Percentiles rank a stretch among this genome's conserved stretches.
Evolutionary conservation across 2,329 filamentous ascomycete species (phyloP).

Genomic region (Fusarium albidum): DNA sequence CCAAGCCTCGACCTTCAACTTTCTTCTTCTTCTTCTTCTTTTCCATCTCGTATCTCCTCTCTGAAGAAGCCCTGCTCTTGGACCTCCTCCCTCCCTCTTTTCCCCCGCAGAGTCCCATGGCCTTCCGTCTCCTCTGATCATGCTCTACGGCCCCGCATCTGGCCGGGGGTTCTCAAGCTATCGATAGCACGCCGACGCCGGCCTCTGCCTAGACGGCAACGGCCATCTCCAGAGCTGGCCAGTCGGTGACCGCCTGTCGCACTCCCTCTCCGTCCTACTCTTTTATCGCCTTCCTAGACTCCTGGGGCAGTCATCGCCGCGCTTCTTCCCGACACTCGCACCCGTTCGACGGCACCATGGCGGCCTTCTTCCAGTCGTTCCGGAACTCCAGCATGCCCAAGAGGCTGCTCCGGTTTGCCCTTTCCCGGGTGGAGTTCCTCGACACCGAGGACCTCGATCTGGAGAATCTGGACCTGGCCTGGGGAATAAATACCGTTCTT

Average conservation of each 20-base stretch:
- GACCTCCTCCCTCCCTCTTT: neutral
- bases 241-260: conserved; percentile 10
- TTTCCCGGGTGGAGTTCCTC: conserved; percentile 84
- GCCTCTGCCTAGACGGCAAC: conserved; percentile 34
- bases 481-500: conserved; percentile 82
- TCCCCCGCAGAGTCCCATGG: conserved; percentile 27
- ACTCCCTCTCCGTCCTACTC: conserved; percentile 8
- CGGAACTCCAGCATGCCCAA: conserved; percentile 81
- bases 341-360: conserved; percentile 60
- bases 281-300: conserved; percentile 13
- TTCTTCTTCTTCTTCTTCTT: neutral
- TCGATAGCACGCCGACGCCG: conserved; percentile 44
- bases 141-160: conserved; percentile 47
- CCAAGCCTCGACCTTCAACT: neutral
- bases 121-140: conserved; percentile 39
- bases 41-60: neutral
- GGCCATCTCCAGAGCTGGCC: conserved; percentile 17
- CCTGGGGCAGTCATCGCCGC: conserved; percentile 32
- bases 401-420: conserved; percentile 84
- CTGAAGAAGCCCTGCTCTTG: neutral
- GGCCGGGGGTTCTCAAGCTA: conserved; percentile 44
- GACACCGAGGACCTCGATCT: conserved; percentile 88
- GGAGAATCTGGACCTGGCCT: conserved; percentile 83
- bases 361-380: conserved; percentile 73
- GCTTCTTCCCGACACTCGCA: conserved; percentile 14